Percentiles rank a stretch among this genome's conserved stretches.
Conservation (phyloP, 2,329 filamentous ascomycete species). For the Fusarium sp. region DNA sequence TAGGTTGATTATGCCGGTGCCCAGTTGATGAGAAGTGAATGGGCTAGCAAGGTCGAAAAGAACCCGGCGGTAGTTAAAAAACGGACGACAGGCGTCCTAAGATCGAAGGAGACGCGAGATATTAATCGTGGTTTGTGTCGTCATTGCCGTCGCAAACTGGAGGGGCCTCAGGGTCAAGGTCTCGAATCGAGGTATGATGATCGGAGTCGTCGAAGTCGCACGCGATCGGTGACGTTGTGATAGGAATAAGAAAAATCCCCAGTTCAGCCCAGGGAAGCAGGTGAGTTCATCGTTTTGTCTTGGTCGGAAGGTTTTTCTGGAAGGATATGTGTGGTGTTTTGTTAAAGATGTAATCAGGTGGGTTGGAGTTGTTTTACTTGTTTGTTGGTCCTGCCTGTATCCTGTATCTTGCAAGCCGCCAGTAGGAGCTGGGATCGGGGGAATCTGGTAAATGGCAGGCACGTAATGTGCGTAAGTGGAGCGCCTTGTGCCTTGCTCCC, state of each 20-base stretch:
- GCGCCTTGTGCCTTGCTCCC: constrained; percentile 15
- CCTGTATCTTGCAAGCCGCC: constrained; percentile 11
- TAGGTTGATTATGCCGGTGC: constrained; percentile 13
- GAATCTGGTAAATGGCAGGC: constrained; percentile 22
- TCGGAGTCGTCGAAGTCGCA: constrained; percentile 24
- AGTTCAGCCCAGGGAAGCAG: constrained; percentile 21
- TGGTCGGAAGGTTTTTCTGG: constrained; percentile 7
- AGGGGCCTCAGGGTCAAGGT: constrained; percentile 10
- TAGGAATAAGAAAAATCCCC: constrained; percentile 1
- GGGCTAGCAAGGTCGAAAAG: not conserved
- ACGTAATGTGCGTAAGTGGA: constrained; percentile 33
- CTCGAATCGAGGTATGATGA: constrained; percentile 5
- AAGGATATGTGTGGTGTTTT: constrained; percentile 11
- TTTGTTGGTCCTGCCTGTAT: constrained; percentile 6
- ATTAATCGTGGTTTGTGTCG: constrained; percentile 30
- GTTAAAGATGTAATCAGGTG: constrained; percentile 7
- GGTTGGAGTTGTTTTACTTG: constrained; percentile 11
- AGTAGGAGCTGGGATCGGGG: constrained; percentile 35
- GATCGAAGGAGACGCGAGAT: constrained; percentile 19
- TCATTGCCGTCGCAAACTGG: constrained; percentile 41
- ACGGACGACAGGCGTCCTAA: constrained; percentile 23
- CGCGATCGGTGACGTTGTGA: constrained; percentile 25
- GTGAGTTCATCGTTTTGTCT: constrained; percentile 32
- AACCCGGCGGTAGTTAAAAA: constrained; percentile 1
- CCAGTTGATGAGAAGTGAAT: constrained; percentile 3